Evolutionary conservation across 768 basidiomycete species (phyloP), one percentile per base, ranked within the genome.

Genomic region (Trametes coccinea): DNA sequence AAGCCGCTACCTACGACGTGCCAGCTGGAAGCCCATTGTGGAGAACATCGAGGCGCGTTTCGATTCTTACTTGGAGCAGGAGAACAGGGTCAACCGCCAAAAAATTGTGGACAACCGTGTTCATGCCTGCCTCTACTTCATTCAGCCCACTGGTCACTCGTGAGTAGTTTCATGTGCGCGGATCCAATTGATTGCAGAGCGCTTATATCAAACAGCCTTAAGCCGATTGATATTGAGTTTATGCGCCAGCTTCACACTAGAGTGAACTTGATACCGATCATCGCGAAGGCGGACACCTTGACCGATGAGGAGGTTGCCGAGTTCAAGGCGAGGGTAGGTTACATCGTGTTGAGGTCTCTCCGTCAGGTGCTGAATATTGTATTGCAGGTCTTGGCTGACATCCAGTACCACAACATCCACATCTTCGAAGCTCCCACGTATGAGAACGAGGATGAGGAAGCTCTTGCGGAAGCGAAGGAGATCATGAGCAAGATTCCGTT

Each of bases 401-500:
- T 99, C 68, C 87, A 87, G 22, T 85, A 94, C 75, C 95, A 99
- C 78, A 89, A 94, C 66, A 98, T 99, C 70, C 90, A 93, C 67
- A 98, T 98, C 72, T 99, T 97, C 89, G 90, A 96, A 73, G 95
- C 97, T 1, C 97, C 97, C 0, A 88, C 89, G 1, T 98, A 99
- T 70, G 95, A 98, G 60, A 94, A 95, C 67, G 97, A 99, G 75
- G 97, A 99, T 67, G 97, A 98, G 74, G 97, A 99, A 79, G 97
- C 95, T 1, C 79, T 98, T 59, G 93, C 93, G 5, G 97, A 99
- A 77, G 91, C 93, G 43, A 96, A 98, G 76, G 97, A 97, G 77
- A 98, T 99, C 70, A 89, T 90, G 46, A 88, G 91, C 87, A 98
- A 98, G 78, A 95, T 99, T 69, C 97, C 97, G 16, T 99, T 99